Evolutionary conservation across 2,329 filamentous ascomycete species (phyloP), one percentile per base, ranked within the genome.

Genomic region (Xylaria sp.): DNA sequence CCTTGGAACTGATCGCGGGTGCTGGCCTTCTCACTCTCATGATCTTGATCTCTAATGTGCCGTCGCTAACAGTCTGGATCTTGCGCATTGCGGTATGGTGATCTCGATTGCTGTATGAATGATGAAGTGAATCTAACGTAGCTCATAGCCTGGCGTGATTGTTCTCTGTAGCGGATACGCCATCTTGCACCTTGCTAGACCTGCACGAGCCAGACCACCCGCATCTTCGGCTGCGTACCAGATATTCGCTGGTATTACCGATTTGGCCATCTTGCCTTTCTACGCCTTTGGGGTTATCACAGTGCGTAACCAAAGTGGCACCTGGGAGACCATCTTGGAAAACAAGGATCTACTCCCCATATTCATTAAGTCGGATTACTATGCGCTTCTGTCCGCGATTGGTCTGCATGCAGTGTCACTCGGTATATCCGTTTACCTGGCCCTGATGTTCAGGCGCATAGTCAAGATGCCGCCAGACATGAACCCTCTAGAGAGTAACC

Each of bases 211-310:
- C 53, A 89, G 94, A 60, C 89, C 94, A 0, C 90, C 95, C 0
- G 90, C 85, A 3, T 97, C 93, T 24, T 93, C 93, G 19, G 90
- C 93, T 14, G 95, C 93, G 71, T 98, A 98, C 80, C 93, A 97
- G 80, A 82, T 96, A 65, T 98, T 98, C 78, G 89, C 94, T 2
- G 85, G 88, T 11, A 82, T 93, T 51, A 87, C 92, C 50, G 95
- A 98, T 78, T 75, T 89, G 14, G 82, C 81, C 11, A 80, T 86
- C 53, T 72, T 87, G 30, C 83, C 86, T 8, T 80, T 90, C 45
- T 91, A 88, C 75, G 82, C 83, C 6, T 90, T 88, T 69, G 85
- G 85, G 6, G 83, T 82, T 2, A 76, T 86, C 54, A 79, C 82
- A 6, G 81, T 82, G 11, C 79, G 82, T 57, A 82, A 81, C 60